These are phyloP conservation scores for Penicillium argentinense DNA, from an alignment of 495 filamentous ascomycete species.

Conservation along the genomic window DNA sequence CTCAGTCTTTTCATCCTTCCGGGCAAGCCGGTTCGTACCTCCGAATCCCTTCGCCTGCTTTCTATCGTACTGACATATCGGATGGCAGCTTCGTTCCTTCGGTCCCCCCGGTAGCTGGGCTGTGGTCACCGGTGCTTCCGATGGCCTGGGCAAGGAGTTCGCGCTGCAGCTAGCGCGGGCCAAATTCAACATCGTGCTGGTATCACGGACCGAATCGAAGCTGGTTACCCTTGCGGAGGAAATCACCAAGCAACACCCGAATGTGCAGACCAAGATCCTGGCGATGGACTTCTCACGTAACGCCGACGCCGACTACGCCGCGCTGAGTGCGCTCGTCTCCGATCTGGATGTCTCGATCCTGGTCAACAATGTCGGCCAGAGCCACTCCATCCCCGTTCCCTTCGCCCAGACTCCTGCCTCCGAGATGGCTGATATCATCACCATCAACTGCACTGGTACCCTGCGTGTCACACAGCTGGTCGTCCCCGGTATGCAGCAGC, in stretches of 20 bases:
- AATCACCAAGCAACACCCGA: constrained; percentile 63
- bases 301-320: constrained; percentile 71
- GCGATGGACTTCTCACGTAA: constrained; percentile 90
- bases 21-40: constrained; percentile 54
- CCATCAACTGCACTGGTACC: constrained; percentile 89
- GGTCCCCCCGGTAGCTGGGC: constrained; percentile 93
- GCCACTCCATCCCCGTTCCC: constrained; percentile 86
- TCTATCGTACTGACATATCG: constrained; percentile 8
- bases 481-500: constrained; percentile 78
- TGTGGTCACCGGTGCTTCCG: constrained; percentile 91
- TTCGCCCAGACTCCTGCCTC: constrained; percentile 75
- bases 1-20: constrained; percentile 77
- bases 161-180: constrained; percentile 84
- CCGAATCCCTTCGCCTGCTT: not conserved
- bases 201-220: constrained; percentile 92
- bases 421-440: constrained; percentile 87
- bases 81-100: constrained; percentile 76
- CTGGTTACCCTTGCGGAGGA: constrained; percentile 74
- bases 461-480: constrained; percentile 82
- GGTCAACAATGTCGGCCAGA: constrained; percentile 96
- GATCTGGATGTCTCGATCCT: constrained; percentile 82
- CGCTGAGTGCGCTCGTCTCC: constrained; percentile 62
- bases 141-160: constrained; percentile 97
- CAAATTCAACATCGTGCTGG: constrained; percentile 89
- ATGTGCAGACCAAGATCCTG: constrained; percentile 67